Evolutionary conservation across 2,329 filamentous ascomycete genomes (phyloP).

Genomic region (Cyanodermella asteris): DNA sequence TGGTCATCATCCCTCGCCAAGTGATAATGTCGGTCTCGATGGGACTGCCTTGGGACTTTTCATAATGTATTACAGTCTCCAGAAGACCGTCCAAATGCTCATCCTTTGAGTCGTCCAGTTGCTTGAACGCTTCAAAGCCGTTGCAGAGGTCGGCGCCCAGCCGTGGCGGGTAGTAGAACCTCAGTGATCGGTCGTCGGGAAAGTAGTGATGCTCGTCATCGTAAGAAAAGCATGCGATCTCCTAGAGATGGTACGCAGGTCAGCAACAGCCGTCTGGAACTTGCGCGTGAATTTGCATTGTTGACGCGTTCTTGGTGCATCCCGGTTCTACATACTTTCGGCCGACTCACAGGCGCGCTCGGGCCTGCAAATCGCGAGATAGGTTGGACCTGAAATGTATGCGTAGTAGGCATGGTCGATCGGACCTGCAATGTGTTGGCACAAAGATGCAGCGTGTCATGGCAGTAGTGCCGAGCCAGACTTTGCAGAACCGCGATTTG

Average conservation of each 20-base stretch:
- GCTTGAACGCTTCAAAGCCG: constrained; percentile 64
- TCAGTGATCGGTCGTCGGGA: constrained; percentile 56
- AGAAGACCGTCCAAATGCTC: constrained; percentile 75
- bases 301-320: too few species aligned
- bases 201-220: constrained; percentile 60
- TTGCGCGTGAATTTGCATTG: too few species aligned
- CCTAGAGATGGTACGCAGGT: constrained; percentile 33
- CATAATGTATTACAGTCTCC: constrained; percentile 49
- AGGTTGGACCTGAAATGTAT: too few species aligned
- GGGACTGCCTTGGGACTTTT: constrained; percentile 43
- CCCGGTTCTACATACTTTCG: too few species aligned
- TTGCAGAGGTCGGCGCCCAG: constrained; percentile 52
- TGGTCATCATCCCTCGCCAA: constrained; percentile 98
- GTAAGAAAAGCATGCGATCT: constrained; percentile 86
- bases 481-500: too few species aligned
- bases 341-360: too few species aligned
- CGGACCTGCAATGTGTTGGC: too few species aligned
- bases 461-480: too few species aligned
- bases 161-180: constrained; percentile 66
- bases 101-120: constrained; percentile 61
- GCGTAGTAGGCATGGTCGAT: too few species aligned
- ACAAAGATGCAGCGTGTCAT: too few species aligned
- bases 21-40: constrained; percentile 65
- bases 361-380: too few species aligned
- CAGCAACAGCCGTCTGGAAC: too few species aligned